phyloP scores from a whole-genome alignment of 192 early-diverging fungal genomes.

The Thamnidium elegans region DNA sequence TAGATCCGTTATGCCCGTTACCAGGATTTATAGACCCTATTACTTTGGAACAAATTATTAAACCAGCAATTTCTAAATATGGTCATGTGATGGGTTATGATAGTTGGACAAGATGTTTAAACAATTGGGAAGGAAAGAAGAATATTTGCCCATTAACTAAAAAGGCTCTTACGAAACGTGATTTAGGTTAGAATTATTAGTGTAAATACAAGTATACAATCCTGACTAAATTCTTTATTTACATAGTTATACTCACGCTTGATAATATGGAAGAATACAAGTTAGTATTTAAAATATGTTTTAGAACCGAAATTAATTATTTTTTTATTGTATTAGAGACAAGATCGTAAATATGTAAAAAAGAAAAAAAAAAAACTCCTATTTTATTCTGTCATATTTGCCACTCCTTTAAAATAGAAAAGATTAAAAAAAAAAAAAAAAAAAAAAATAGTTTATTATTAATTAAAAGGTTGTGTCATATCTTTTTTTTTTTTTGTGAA shows the following conservation, averaged over 20 bases:
- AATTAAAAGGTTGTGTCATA: too few relatives aligned
- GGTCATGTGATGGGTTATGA: conserved; percentile 83
- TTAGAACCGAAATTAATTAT: neutral
- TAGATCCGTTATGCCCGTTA: conserved; percentile 61
- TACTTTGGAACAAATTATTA: conserved; percentile 79
- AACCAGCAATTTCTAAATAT: conserved; percentile 90
- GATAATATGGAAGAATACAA: conserved; percentile 12
- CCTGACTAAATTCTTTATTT: neutral
- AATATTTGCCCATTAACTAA: conserved; percentile 92
- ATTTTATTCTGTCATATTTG: too few relatives aligned
- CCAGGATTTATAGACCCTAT: conserved; percentile 91
- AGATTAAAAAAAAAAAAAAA: too few relatives aligned
- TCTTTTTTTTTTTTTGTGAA: too few relatives aligned
- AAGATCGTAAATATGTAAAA: conserved; percentile 4
- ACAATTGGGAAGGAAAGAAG: conserved; percentile 63
- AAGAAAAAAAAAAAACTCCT: too few relatives aligned
- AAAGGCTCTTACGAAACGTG: conserved; percentile 84
- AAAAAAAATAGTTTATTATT: too few relatives aligned
- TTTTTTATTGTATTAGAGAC: neutral
- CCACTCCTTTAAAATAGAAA: too few relatives aligned
- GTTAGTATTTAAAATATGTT: neutral
- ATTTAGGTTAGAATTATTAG: conserved; percentile 51
- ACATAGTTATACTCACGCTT: conserved; percentile 10
- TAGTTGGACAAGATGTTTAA: conserved; percentile 81
- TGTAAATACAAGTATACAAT: neutral